Conservation (phyloP, 352 stramenopile species). For the Elongisporangium anandrum region DNA sequence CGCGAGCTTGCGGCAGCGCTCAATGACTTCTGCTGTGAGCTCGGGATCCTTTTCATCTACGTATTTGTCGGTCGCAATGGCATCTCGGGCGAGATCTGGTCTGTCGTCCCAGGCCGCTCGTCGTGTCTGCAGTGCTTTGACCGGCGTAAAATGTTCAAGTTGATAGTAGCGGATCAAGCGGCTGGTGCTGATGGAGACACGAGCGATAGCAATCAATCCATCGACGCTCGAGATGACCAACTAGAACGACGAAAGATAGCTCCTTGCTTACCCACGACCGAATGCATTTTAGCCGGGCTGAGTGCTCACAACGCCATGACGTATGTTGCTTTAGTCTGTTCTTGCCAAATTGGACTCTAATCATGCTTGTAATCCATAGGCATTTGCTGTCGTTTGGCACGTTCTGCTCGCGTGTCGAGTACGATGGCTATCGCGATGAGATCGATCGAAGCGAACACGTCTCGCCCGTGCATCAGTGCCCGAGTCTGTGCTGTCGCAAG, state of each 20-base stretch:
- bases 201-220: not conserved
- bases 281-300: constrained; percentile 46
- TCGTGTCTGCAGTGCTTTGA: constrained; percentile 45
- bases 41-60: constrained; percentile 28
- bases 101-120: constrained; percentile 26
- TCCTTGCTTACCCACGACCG: constrained; percentile 26
- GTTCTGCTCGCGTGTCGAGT: constrained; percentile 37
- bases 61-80: constrained; percentile 22
- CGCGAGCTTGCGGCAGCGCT: constrained; percentile 23
- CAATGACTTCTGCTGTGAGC: constrained; percentile 42
- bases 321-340: constrained; percentile 18
- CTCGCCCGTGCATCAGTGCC: constrained; percentile 32
- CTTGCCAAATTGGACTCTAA: not conserved
- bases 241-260: not conserved
- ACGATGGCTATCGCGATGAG: constrained; percentile 39
- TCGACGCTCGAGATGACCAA: not conserved
- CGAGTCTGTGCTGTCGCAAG: constrained; percentile 18
- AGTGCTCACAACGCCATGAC: constrained; percentile 32
- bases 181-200: not conserved
- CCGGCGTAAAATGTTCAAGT: constrained; percentile 36
- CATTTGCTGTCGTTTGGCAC: constrained; percentile 23
- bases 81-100: constrained; percentile 32
- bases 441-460: constrained; percentile 39
- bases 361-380: constrained; percentile 1
- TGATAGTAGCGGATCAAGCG: not conserved